These are phyloP conservation scores for Hericium coralloides DNA, from an alignment of 768 basidiomycete species.

Conservation along the genomic window DNA sequence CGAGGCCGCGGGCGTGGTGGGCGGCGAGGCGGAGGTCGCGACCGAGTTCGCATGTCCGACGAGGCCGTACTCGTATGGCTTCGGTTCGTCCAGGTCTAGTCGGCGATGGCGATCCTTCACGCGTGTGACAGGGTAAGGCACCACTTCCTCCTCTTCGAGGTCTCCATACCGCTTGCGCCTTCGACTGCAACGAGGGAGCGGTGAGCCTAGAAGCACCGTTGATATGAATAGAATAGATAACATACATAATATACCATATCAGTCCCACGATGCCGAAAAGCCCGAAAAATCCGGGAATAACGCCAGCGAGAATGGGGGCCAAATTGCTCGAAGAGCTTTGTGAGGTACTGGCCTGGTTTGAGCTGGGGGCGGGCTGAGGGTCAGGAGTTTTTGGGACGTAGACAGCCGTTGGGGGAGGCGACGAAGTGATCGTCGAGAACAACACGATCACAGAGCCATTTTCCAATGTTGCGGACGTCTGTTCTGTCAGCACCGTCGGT, in stretches of 20 bases:
- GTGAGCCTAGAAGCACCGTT: background rate
- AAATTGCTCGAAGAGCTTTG: slow-evolving; percentile 1
- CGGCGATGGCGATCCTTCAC: slow-evolving; percentile 8
- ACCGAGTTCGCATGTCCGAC: slow-evolving; percentile 7
- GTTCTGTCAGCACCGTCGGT: background rate
- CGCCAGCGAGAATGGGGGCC: slow-evolving; percentile 9
- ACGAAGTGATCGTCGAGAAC: background rate
- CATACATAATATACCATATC: slow-evolving; percentile 10
- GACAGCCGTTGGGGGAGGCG: background rate
- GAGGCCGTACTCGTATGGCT: slow-evolving; percentile 11
- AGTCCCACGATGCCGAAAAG: slow-evolving; percentile 2
- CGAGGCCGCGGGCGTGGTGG: background rate
- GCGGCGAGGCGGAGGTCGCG: background rate
- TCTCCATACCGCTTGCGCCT: background rate
- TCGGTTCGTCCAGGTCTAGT: slow-evolving; percentile 4
- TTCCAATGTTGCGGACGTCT: background rate
- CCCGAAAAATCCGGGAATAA: slow-evolving; percentile 6
- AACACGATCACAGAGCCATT: background rate
- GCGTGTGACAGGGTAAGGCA: slow-evolving; percentile 13
- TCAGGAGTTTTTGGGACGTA: background rate
- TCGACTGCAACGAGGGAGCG: slow-evolving; percentile 1
- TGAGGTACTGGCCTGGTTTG: background rate
- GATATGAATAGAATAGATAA: background rate
- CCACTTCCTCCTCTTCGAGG: slow-evolving; percentile 7
- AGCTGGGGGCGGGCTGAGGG: background rate